phyloP scores from a whole-genome alignment of 1,139 yeast species.

The Citeromyces hawaiiensis region DNA sequence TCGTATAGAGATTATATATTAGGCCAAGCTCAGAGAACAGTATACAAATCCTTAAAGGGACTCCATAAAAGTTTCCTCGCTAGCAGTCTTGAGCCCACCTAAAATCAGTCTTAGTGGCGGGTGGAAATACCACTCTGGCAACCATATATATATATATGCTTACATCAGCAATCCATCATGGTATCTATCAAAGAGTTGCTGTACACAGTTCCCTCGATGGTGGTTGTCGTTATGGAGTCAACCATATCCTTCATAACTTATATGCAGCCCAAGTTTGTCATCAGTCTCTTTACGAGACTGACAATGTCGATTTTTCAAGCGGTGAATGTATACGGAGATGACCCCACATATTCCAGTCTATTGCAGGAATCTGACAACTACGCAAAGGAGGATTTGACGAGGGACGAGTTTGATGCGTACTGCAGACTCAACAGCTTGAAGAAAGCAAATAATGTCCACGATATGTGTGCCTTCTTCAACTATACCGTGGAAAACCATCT shows the following conservation, averaged over 20 bases:
- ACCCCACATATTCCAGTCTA: constrained; percentile 7
- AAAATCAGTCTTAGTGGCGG: too few species aligned
- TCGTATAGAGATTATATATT: too few species aligned
- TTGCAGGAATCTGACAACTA: not conserved
- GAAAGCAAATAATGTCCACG: constrained; percentile 11
- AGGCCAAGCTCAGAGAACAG: too few species aligned
- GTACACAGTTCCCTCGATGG: constrained; percentile 11
- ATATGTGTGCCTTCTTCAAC: constrained; percentile 14
- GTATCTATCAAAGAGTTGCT: constrained; percentile 3
- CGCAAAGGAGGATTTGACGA: not conserved
- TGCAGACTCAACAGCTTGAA: constrained; percentile 9
- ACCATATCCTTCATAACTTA: constrained; percentile 13
- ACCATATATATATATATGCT: not conserved
- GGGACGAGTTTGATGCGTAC: constrained; percentile 1
- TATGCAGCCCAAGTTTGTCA: constrained; percentile 13
- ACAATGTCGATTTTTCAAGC: constrained; percentile 11
- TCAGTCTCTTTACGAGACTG: constrained; percentile 11
- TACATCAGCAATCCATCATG: not conserved
- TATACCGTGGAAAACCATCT: constrained; percentile 16
- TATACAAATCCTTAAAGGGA: too few species aligned
- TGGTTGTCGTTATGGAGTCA: constrained; percentile 15
- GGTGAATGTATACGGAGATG: constrained; percentile 3
- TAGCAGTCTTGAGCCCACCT: too few species aligned
- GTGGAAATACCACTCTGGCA: too few species aligned
- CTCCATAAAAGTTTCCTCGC: too few species aligned